Evolutionary conservation across 1,139 yeast species (phyloP), one percentile per base, ranked within the genome.

Genomic region (Debaryomyces fabryi): DNA sequence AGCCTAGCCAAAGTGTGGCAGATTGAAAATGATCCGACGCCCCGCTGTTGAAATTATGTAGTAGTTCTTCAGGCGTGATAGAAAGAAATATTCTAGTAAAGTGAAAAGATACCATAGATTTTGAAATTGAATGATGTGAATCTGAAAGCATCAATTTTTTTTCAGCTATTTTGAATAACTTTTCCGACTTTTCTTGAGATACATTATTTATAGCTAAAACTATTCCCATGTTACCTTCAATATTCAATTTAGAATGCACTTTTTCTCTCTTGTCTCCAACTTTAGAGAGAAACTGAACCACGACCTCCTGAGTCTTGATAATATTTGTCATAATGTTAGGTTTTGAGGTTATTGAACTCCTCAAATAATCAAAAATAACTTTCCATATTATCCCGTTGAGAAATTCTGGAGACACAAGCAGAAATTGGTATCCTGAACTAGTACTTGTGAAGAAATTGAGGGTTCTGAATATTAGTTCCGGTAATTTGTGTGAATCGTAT

Each of bases 151-250:
- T 67, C 15, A 37, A 16, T 40, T 63, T 65, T 13, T 54, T 51
- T 43, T 65, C 69, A 1, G 74, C 69, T n/a, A 62, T 57, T 2
- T 57, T 46, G 42, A 71, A 59, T n/a, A 75, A 57, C 24, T 55
- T 58, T 18, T 49, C 43, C 1, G 75, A 72, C 42, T 67, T 70
- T 6, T 47, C 57, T 6, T 42, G 47, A 1, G 74, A 68, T 5
- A 64, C 57, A 21, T 54, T 44, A 4, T 61, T 55, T 6, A 74
- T 59, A 0, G 74, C 68, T 21, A 74, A 51, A 0, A 68, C 69
- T 1, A 76, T 63, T 0, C 79, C 81, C 70, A 75, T 64, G 46
- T 68, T 65, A 1, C 75, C 76, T 37, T 60, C 55, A n/a, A 73
- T 59, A 20, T 57, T 54, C 8, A 74, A 55, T 2, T 55, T 52